Percentiles rank a stretch among this genome's conserved stretches.
These are phyloP conservation scores for Linanthus parryae DNA, from an alignment of 148 eudicot genomes.

Conservation along the genomic window DNA sequence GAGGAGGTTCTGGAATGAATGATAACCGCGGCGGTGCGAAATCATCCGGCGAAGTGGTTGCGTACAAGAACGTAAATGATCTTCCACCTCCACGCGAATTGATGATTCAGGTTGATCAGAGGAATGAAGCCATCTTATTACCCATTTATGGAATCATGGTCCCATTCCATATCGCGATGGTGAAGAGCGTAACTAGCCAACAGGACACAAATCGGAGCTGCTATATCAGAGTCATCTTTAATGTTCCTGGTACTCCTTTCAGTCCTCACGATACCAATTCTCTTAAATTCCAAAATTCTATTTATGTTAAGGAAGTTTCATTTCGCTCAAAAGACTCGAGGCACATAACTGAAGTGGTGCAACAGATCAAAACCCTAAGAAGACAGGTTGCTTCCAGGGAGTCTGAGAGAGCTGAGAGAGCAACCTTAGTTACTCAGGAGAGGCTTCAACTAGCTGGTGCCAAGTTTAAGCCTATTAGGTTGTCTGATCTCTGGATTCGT, in stretches of 20 bases:
- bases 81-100: constrained; percentile 50
- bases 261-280: constrained; percentile 41
- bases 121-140: constrained; percentile 48
- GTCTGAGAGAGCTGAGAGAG: constrained; percentile 63
- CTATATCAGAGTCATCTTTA: constrained; percentile 52
- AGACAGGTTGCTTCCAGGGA: constrained; percentile 52
- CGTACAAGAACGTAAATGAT: constrained; percentile 58
- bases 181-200: constrained; percentile 55
- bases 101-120: constrained; percentile 64
- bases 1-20: constrained; percentile 30
- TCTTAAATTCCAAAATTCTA: constrained; percentile 47
- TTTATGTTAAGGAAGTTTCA: constrained; percentile 53
- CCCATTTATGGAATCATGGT: constrained; percentile 61
- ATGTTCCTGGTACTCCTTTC: constrained; percentile 60
- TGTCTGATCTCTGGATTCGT: constrained; percentile 55
- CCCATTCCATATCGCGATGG: constrained; percentile 54
- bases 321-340: constrained; percentile 59
- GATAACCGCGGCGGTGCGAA: constrained; percentile 31
- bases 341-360: constrained; percentile 55
- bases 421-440: constrained; percentile 61
- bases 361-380: constrained; percentile 44
- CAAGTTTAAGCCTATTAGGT: constrained; percentile 49
- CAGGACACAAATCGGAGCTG: constrained; percentile 54
- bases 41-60: constrained; percentile 46
- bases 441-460: constrained; percentile 39